phyloP scores from a whole-genome alignment of 371 early-diverging fungal species.

The Apophysomyces variabilis region DNA sequence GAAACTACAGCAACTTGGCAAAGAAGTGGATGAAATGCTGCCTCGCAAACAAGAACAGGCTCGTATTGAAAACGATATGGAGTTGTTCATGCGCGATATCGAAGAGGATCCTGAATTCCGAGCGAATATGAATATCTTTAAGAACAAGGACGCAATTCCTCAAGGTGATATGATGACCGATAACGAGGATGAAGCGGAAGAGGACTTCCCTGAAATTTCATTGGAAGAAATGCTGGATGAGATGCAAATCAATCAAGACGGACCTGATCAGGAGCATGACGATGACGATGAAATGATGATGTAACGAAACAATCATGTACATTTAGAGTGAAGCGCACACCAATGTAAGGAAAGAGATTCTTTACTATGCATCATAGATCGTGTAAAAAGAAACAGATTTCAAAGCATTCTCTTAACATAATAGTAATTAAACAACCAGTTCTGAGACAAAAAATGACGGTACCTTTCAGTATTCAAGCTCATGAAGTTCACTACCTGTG shows the following conservation, averaged over 20 bases:
- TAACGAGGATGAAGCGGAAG: constrained; percentile 60
- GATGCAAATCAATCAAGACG: constrained; percentile 69
- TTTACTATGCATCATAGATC: not conserved
- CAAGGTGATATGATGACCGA: constrained; percentile 59
- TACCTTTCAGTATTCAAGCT: no score
- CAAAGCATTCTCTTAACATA: no score
- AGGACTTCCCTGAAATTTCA: constrained; percentile 89
- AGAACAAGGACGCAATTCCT: constrained; percentile 55
- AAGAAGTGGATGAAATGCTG: constrained; percentile 85
- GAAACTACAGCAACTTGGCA: constrained; percentile 87
- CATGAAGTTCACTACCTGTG: no score
- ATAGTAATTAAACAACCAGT: not conserved
- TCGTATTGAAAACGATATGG: constrained; percentile 80
- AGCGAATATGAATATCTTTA: constrained; percentile 91
- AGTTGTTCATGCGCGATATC: constrained; percentile 91
- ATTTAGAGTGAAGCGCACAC: constrained; percentile 1
- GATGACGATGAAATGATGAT: constrained; percentile 45
- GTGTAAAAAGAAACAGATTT: no score
- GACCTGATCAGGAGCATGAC: constrained; percentile 47
- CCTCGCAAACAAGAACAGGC: constrained; percentile 77
- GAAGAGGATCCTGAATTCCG: constrained; percentile 97
- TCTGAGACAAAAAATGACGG: no score
- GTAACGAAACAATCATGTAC: constrained; percentile 9
- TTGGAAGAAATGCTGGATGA: constrained; percentile 93
- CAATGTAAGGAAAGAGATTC: no score